These are phyloP conservation scores for Spergularia marina DNA, from an alignment of 148 eudicot species.

Conservation along the genomic window DNA sequence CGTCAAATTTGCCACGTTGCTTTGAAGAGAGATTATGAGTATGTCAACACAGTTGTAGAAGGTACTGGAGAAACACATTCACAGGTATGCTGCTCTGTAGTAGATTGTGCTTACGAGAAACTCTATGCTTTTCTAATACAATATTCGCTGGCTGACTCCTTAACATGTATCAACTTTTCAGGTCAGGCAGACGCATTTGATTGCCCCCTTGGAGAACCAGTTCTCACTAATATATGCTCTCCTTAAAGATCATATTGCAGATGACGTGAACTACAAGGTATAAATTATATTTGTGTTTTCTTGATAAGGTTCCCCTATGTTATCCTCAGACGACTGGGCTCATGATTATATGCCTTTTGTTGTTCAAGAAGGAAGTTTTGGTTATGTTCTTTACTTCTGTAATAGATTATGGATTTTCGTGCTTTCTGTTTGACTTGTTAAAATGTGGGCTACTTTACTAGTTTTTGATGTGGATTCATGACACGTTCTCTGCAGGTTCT, in stretches of 20 bases:
- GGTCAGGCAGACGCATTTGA: conserved; percentile 87
- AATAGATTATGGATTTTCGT: too few relatives aligned
- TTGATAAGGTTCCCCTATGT: background rate
- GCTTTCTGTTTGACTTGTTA: background rate
- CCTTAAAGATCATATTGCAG: conserved; percentile 84
- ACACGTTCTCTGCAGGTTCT: conserved; percentile 56
- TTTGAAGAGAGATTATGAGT: conserved; percentile 85
- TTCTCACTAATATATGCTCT: conserved; percentile 65
- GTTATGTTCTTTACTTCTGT: too few relatives aligned
- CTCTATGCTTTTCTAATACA: background rate
- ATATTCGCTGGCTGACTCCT: conserved; percentile 8
- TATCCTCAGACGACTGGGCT: too few relatives aligned
- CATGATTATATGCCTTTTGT: background rate
- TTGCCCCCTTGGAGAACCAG: conserved; percentile 85
- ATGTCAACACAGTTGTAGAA: conserved; percentile 70
- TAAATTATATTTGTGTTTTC: conserved; percentile 18
- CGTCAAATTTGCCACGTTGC: conserved; percentile 87
- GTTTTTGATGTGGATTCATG: conserved; percentile 2
- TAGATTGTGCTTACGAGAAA: background rate
- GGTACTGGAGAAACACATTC: conserved; percentile 85
- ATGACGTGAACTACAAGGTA: conserved; percentile 94
- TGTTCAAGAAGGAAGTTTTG: background rate
- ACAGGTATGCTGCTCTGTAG: conserved; percentile 49
- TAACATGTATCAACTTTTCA: conserved; percentile 28
- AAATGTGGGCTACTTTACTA: background rate